A percentile compares a stretch with the other conserved stretches of the same genome.
These are phyloP conservation scores for Funneliformis caledonium DNA, from an alignment of 371 early-diverging fungal genomes.

Conservation along the genomic window DNA sequence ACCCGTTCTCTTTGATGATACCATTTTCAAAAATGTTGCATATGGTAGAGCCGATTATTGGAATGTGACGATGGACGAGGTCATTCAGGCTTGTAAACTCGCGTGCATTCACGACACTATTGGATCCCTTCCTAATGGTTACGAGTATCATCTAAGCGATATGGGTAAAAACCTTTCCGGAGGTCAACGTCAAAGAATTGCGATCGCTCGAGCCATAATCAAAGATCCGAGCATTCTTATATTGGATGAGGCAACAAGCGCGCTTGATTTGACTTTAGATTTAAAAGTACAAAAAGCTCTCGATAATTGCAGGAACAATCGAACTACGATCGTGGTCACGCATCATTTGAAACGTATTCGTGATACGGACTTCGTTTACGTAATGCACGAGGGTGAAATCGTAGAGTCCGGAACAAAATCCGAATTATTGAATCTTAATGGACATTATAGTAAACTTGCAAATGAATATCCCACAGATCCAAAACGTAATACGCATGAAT, in stretches of 20 bases:
- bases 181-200: slow-evolving; percentile 71
- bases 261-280: slow-evolving; percentile 84
- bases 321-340: slow-evolving; percentile 63
- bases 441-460: background rate
- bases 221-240: slow-evolving; percentile 80
- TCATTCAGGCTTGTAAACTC: slow-evolving; percentile 42
- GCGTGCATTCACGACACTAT: slow-evolving; percentile 77
- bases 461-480: background rate
- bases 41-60: slow-evolving; percentile 53
- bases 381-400: slow-evolving; percentile 67
- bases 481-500: slow-evolving; percentile 17
- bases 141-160: slow-evolving; percentile 82
- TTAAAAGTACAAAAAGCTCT: slow-evolving; percentile 80
- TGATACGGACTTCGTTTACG: slow-evolving; percentile 67
- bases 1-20: slow-evolving; percentile 74
- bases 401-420: slow-evolving; percentile 82
- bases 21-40: slow-evolving; percentile 77
- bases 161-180: slow-evolving; percentile 81
- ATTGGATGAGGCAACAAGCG: slow-evolving; percentile 93
- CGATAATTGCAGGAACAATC: slow-evolving; percentile 62
- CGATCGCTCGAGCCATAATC: slow-evolving; percentile 63
- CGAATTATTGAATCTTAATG: slow-evolving; percentile 55
- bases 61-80: slow-evolving; percentile 53
- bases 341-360: slow-evolving; percentile 71
- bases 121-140: slow-evolving; percentile 69